Evolutionary conservation across 2,329 filamentous ascomycete species (phyloP).

Genomic region (Ophiocordyceps camponoti-saundersi): DNA sequence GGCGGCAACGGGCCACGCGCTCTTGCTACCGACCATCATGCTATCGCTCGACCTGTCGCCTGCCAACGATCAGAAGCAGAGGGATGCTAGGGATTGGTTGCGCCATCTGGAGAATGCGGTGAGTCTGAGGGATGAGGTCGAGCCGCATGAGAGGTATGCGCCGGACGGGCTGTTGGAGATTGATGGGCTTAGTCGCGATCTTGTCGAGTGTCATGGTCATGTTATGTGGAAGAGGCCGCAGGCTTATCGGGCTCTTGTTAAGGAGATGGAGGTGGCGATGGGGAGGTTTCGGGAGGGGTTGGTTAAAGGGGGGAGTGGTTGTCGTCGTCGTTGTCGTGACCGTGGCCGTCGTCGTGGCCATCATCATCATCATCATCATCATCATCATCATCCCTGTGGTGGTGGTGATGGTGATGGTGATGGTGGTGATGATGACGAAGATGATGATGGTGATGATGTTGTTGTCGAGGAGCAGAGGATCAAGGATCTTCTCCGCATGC

Average conservation of each 20-base stretch:
- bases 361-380: too few species aligned
- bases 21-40: slow-evolving; percentile 41
- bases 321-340: too few species aligned
- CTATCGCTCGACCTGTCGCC: slow-evolving; percentile 39
- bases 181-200: slow-evolving; percentile 41
- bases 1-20: slow-evolving; percentile 27
- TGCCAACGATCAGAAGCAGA: slow-evolving; percentile 42
- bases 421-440: neutral
- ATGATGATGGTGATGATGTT: neutral
- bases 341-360: too few species aligned
- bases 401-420: neutral
- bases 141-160: slow-evolving; percentile 36
- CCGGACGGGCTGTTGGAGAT: slow-evolving; percentile 35
- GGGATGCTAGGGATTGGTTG: slow-evolving; percentile 44
- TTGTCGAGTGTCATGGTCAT: slow-evolving; percentile 46
- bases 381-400: too few species aligned
- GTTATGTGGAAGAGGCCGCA: slow-evolving; percentile 47
- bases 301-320: too few species aligned
- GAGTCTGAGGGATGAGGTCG: slow-evolving; percentile 41
- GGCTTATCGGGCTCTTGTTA: slow-evolving; percentile 37
- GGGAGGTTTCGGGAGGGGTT: slow-evolving; percentile 18
- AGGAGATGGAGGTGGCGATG: slow-evolving; percentile 31
- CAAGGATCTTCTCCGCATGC: slow-evolving; percentile 23
- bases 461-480: slow-evolving; percentile 2
- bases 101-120: slow-evolving; percentile 43